phyloP scores from a whole-genome alignment of 108 stramenopile species.

The Epithemia pelagica region DNA sequence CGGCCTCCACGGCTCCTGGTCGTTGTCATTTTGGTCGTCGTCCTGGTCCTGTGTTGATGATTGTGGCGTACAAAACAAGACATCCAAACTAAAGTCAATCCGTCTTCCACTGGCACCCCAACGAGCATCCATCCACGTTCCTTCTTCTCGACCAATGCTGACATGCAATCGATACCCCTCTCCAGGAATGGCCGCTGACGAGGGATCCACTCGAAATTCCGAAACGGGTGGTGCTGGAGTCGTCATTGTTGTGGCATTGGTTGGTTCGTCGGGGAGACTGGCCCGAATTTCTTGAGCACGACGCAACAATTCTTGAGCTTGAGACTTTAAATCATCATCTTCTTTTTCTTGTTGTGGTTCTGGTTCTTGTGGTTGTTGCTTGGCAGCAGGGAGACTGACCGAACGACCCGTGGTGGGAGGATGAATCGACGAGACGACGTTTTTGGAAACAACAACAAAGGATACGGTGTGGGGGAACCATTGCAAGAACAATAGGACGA shows the following conservation, averaged over 20 bases:
- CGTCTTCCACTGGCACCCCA: conserved; percentile 69
- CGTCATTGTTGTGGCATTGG: not conserved
- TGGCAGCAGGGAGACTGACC: too few relatives aligned
- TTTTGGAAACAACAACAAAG: too few relatives aligned
- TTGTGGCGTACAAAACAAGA: conserved; percentile 23
- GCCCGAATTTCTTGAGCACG: conserved; percentile 27
- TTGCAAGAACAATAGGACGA: too few relatives aligned
- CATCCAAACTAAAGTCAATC: conserved; percentile 60
- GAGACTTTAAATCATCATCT: conserved; percentile 8
- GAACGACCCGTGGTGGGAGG: too few relatives aligned
- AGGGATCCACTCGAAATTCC: not conserved
- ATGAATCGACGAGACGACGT: too few relatives aligned
- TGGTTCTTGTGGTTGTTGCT: too few relatives aligned
- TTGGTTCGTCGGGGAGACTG: conserved; percentile 4
- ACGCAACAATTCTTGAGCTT: conserved; percentile 22
- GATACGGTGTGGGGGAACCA: too few relatives aligned
- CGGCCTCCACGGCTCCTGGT: not conserved
- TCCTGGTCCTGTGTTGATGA: not conserved
- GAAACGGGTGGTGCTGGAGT: not conserved
- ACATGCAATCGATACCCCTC: conserved; percentile 45
- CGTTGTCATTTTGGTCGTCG: not conserved
- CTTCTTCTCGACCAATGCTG: conserved; percentile 66
- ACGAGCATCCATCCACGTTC: conserved; percentile 79
- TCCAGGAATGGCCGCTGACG: not conserved
- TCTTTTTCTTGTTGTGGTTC: too few relatives aligned